Evolutionary conservation across 2,329 filamentous ascomycete genomes (phyloP), one percentile per base, ranked within the genome.

Genomic region (Arthrobotrys conoides): DNA sequence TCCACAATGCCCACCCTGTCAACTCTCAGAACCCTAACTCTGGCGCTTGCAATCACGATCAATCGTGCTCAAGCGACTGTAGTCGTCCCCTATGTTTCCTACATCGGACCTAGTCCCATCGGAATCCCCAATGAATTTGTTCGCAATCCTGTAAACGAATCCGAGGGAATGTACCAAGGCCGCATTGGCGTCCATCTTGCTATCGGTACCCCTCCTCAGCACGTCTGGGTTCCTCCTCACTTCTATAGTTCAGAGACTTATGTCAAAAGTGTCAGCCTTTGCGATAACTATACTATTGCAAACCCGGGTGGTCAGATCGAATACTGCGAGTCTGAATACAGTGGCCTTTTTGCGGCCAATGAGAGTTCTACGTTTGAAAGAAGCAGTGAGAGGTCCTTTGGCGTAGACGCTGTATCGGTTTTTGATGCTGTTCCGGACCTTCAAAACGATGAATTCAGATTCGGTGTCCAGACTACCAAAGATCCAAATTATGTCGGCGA

Each of bases 131-230:
- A 66, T 51, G 59, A 73, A 10, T 55, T n/a, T 5, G 57, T 59
- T 22, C 57, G 59, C 18, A 46, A 20, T n/a, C 41, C 59, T n/a
- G 46, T 38, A n/a, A 27, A n/a, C 8, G 33, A 46, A 14, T 24
- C 12, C 3, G 24, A 24, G 20, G 38, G n/a, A 46, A 46, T 18
- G 33, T 61, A 49, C 38, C 70, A 73, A 66, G 22, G 18, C 33
- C 70, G 61, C 6, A 6, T 30, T 4, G 70, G 70, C 9, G n/a
- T 73, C 38, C 59, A 59, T 14, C 49, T 73, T n/a, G n/a, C 59
- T n/a, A 36, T 73, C 2, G 70, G 70, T 18, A 61, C 61, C 8
- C 70, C 70, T 30, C 70, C 70, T 5, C 70, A 73, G 36, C 33
- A 59, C 18, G 61, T 73, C 48, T 73, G 36, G 36, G 18, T 61